Evolutionary conservation across 2,329 filamentous ascomycete genomes (phyloP).

Genomic region (Plenodomus lindquistii): DNA sequence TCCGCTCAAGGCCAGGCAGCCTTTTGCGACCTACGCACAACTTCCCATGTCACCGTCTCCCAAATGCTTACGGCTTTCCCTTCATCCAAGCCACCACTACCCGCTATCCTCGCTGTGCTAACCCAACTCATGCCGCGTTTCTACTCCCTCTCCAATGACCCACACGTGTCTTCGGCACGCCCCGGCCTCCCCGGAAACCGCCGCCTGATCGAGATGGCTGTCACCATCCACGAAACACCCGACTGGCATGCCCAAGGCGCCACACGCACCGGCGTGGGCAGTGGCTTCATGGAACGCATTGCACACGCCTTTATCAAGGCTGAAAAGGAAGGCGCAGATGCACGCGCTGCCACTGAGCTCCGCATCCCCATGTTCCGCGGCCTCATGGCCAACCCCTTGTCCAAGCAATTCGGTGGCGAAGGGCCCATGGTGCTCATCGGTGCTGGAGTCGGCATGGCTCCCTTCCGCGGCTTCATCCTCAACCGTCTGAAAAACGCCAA

Average conservation of each 20-base stretch:
- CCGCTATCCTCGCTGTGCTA: slow-evolving; percentile 76
- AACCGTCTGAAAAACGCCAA: slow-evolving; percentile 91
- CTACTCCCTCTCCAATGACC: slow-evolving; percentile 97
- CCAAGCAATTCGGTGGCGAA: slow-evolving; percentile 86
- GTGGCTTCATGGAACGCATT: slow-evolving; percentile 89
- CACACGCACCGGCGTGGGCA: slow-evolving; percentile 80
- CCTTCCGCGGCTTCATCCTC: slow-evolving; percentile 97
- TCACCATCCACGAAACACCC: slow-evolving; percentile 84
- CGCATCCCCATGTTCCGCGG: slow-evolving; percentile 97
- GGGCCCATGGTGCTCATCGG: slow-evolving; percentile 98
- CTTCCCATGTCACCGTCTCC: slow-evolving; percentile 77
- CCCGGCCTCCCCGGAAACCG: slow-evolving; percentile 68
- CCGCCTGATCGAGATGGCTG: slow-evolving; percentile 91
- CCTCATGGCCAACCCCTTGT: slow-evolving; percentile 94
- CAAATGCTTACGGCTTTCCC: slow-evolving; percentile 93
- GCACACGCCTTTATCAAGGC: slow-evolving; percentile 73
- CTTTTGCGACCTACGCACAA: slow-evolving; percentile 92
- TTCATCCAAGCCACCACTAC: slow-evolving; percentile 84
- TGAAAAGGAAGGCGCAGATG: slow-evolving; percentile 59
- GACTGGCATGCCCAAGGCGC: slow-evolving; percentile 70
- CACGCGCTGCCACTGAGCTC: slow-evolving; percentile 59
- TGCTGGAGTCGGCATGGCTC: slow-evolving; percentile 93
- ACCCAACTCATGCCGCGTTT: slow-evolving; percentile 95
- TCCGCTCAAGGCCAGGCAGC: slow-evolving; percentile 87
- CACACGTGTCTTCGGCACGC: slow-evolving; percentile 74